Base-by-base conservation (phyloP, 2,329 filamentous ascomycete species). In the Trematosphaeria pertusa region DNA sequence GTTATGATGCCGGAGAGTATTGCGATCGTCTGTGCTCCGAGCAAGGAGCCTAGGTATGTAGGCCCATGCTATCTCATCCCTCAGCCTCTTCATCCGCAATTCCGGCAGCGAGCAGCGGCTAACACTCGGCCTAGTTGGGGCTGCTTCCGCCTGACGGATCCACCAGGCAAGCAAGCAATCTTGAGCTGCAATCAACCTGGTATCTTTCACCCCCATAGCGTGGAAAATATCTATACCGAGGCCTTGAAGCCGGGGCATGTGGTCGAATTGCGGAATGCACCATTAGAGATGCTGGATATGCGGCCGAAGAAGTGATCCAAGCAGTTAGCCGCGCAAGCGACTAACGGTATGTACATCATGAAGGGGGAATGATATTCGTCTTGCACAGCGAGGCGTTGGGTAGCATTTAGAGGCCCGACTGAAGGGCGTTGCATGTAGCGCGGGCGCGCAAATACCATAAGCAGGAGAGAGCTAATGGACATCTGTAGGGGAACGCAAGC, bases 1-100 rank as follows among this genome's bases (percentile, higher is more conserved):
- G 86, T 94, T 49, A 97, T 97, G 91, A 83, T 97, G 74, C 87
- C 91, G 1, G 94, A 99, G 77, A 95, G 90, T 61, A 91, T 99
- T 53, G 94, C 94, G 3, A 96, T 99, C 62, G 94, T 99, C 30
- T 99, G 94, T 74, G 90, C 94, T 5, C 94, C 94, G 0, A 87
- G 82, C 46, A 90, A 88, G 62, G 78, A 81, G 26, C 89, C 88
- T 34, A 88, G 86, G 84, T 92, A 76, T 76, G 86, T 81, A 20
- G 11, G n/a, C 12, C n/a, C 3, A 36, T n/a, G 4, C 14, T 33
- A 28, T 11, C 12, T 11, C 32, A 47, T 30, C 48, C 26, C 31
- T 31, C n/a, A 12, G 18, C 37, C 24, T 36, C 12, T 34, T 46
- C 26, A 48, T n/a, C n/a, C n/a, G n/a, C n/a, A n/a, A n/a, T n/a